phyloP scores from a whole-genome alignment of 2,329 filamentous ascomycete species.

The Colletotrichum sansevieriae region DNA sequence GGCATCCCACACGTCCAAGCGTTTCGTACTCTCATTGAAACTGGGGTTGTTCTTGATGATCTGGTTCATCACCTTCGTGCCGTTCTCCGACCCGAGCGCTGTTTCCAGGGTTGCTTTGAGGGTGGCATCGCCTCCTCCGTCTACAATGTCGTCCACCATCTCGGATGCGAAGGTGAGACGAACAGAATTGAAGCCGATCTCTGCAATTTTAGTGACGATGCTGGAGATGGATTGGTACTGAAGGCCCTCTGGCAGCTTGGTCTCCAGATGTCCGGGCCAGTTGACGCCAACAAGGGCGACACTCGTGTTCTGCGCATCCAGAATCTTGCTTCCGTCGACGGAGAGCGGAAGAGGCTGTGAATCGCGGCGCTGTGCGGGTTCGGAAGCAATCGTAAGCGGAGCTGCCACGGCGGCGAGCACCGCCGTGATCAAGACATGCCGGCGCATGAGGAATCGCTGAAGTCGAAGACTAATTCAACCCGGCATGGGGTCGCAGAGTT shows the following conservation, averaged over 20 bases:
- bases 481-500: not conserved
- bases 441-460: slow-evolving; percentile 20
- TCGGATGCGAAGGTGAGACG: slow-evolving; percentile 68
- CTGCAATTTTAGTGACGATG: slow-evolving; percentile 64
- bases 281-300: slow-evolving; percentile 63
- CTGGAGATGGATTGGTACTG: slow-evolving; percentile 64
- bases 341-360: slow-evolving; percentile 19
- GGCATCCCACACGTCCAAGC: slow-evolving; percentile 65
- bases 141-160: slow-evolving; percentile 65
- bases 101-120: slow-evolving; percentile 53
- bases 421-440: not conserved
- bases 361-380: not conserved
- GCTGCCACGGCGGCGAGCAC: slow-evolving; percentile 36
- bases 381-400: not conserved
- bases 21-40: slow-evolving; percentile 61
- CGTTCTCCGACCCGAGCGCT: slow-evolving; percentile 61
- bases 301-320: slow-evolving; percentile 61
- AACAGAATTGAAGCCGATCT: slow-evolving; percentile 66
- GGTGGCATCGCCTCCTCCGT: slow-evolving; percentile 53
- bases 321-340: slow-evolving; percentile 52
- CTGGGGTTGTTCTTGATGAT: slow-evolving; percentile 64
- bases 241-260: slow-evolving; percentile 69
- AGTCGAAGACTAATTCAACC: not conserved
- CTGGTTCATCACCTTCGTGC: slow-evolving; percentile 57
- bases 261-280: slow-evolving; percentile 66